Evolutionary conservation across 2,329 filamentous ascomycete genomes (phyloP), one percentile per base, ranked within the genome.

Genomic region (Alternaria brassicae): DNA sequence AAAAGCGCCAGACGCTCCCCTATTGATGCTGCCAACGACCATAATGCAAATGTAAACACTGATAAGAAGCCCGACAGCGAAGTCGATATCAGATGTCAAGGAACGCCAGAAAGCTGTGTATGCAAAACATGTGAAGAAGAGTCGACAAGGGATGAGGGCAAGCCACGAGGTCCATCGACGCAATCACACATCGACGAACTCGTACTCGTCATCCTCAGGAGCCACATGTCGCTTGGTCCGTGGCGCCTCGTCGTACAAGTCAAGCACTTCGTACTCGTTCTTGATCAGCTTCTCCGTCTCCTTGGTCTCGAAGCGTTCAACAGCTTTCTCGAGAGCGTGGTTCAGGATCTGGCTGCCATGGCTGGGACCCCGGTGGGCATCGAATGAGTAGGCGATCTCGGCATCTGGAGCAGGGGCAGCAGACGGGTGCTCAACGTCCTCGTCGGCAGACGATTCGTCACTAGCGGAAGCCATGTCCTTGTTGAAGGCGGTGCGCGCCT

Each of bases 271-370:
- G 67, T 88, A 88, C 77, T 88, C 86, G 56, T 81, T 81, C 77
- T 83, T 84, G 72, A 86, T 82, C 47, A 88, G 73, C 77, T 86
- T 86, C 75, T 86, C 84, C 2, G 85, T 88, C 76, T 86, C 83
- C 67, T 83, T 83, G 61, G 82, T 84, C 77, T 88, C 86, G 70
- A 83, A 88, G 63, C 81, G 82, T 78, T 86, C 82, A 39, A 88
- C 83, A 1, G 86, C 86, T 73, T 85, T 83, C 55, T 80, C 81
- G 32, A 88, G 78, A 10, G 86, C 85, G 15, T 79, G 79, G 59
- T 83, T 83, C 48, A 88, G 79, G 70, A 88, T 82, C 70, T 86
- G 84, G 74, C 84, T 84, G 39, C 86, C 86, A 49, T 82, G 78
- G 59, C 75, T 79, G 15, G 84, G 84, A 25, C 82, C 82, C 19